Base-by-base conservation (phyloP, 352 stramenopile species). In the Globisporangium mamillatum region DNA sequence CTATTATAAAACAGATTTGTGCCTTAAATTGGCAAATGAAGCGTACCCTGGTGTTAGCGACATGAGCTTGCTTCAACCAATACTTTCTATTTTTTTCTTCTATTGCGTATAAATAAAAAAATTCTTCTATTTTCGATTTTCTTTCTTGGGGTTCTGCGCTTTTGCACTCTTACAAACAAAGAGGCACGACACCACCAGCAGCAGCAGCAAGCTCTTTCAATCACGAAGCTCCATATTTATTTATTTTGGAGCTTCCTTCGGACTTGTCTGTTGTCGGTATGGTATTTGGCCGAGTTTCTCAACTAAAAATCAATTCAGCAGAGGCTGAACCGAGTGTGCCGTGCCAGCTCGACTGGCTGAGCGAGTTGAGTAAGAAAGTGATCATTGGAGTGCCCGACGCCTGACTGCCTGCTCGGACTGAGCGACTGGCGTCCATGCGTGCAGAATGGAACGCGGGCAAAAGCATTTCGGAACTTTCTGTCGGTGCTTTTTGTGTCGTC, bases 271-370 rank as follows among this genome's bases (percentile, higher is more conserved):
- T 32, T 4, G 29, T 32, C 29, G 36, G 36, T 14, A 41, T 16
- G 12, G 36, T 18, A 44, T 44, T 44, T 16, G 36, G 14, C 12
- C 10, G 36, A 20, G 41, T 7, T 7, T 50, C 41, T 50, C 41
- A 50, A 52, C 7, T n/a, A 50, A 52, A 52, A 52, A 52, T 52
- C 44, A 16, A 52, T 52, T 52, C 44, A 52, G 44, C 44, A 52
- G 44, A 22, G 18, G 44, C 44, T 52, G 10, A 18, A 12, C 6
- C 14, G 12, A 44, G 36, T 44, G 29, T 32, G 29, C 29, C 29
- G 29, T 32, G 36, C 12, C 14, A 7, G 12, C 12, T 46, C 38
- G 38, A 46, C 38, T 46, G 38, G 38, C 14, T 18, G 38, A 8
- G 36, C 32, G 32, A 38, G 32, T 38, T 38, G 32, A 38, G 32